These are phyloP conservation scores for Phlegmacium glaucopus DNA, from an alignment of 768 basidiomycete genomes.

Conservation along the genomic window DNA sequence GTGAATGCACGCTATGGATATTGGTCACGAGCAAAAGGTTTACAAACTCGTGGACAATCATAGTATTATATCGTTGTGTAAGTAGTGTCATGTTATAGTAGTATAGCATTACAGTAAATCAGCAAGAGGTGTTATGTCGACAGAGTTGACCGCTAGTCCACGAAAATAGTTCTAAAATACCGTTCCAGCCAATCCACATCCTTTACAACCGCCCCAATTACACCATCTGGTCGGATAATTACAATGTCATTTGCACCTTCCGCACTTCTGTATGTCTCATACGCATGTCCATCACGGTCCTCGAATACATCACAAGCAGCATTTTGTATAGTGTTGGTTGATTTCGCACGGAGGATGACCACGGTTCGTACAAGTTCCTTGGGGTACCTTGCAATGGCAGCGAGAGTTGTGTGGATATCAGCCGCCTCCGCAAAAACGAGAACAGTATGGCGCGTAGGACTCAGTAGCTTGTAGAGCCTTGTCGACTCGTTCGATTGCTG, in stretches of 20 bases:
- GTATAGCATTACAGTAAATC: too few species aligned
- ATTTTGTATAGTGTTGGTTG: not conserved
- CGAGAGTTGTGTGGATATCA: conserved; percentile 5
- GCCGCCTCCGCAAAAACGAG: conserved; percentile 27
- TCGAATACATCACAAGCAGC: conserved; percentile 14
- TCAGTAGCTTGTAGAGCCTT: conserved; percentile 26
- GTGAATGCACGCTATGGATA: too few species aligned
- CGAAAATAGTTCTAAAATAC: conserved; percentile 7
- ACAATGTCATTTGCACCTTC: conserved; percentile 59
- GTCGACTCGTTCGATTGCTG: conserved; percentile 2
- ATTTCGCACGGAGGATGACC: conserved; percentile 9
- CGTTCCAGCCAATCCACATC: not conserved
- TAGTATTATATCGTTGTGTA: too few species aligned
- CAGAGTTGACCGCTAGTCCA: not conserved
- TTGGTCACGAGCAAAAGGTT: too few species aligned
- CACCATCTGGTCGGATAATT: conserved; percentile 28
- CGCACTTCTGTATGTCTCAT: conserved; percentile 30
- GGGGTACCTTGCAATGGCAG: not conserved
- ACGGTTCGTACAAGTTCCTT: conserved; percentile 9
- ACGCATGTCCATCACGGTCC: conserved; percentile 24
- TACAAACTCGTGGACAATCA: too few species aligned
- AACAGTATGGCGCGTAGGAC: conserved; percentile 27
- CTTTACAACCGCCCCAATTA: conserved; percentile 19
- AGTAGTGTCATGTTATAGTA: too few species aligned
- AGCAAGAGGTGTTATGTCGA: too few species aligned